Base-by-base conservation (phyloP, 441 rosid genomes). In the Jatropha multifida region DNA sequence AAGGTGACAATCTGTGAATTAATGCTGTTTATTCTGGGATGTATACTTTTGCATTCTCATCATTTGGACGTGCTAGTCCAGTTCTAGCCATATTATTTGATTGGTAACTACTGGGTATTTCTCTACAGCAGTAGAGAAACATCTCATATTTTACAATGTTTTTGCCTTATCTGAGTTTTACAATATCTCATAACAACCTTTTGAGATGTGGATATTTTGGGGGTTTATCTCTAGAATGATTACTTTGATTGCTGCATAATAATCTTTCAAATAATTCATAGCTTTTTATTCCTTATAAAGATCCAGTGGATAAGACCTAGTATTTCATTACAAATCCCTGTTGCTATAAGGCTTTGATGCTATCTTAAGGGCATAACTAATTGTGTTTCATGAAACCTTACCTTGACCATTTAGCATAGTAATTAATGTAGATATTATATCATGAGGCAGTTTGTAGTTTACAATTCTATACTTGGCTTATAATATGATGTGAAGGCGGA, bases 251-350 rank as follows among this genome's bases (percentile, higher is more conserved):
- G 32, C 32, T n/a, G 8, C 23, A 41, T 56, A 41, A 20, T 15
- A 20, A 32, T 42, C 26, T 52, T 72, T 61, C 42, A 60, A 23
- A 72, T 60, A 48, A 26, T 61, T 59, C 58, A 61, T 46, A 51
- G 46, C 46, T 46, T 26, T 58, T 59, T 60, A 59, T 15, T 60
- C 26, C 27, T 72, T 14, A 41, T 58, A 0, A 71, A 26, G 20
- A 42, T 42, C 58, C 27, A 37, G 55, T 52, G 27, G 32, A 52
- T 32, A 69, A 27, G 60, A 7, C 58, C 42, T 69, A 42, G 11
- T 10, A 62, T 64, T 59, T 42, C 13, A 14, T 71, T 40, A 49
- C n/a, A 27, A 14, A 17, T 69, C 14, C 27, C 14, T 52, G 46
- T 9, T 69, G 2, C 59, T 71, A 59, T 26, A 44, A 40, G 20